A percentile compares a stretch with the other conserved stretches of the same genome.
Conservation (phyloP, 2,329 filamentous ascomycete species). For the Orbilia oligospora region DNA sequence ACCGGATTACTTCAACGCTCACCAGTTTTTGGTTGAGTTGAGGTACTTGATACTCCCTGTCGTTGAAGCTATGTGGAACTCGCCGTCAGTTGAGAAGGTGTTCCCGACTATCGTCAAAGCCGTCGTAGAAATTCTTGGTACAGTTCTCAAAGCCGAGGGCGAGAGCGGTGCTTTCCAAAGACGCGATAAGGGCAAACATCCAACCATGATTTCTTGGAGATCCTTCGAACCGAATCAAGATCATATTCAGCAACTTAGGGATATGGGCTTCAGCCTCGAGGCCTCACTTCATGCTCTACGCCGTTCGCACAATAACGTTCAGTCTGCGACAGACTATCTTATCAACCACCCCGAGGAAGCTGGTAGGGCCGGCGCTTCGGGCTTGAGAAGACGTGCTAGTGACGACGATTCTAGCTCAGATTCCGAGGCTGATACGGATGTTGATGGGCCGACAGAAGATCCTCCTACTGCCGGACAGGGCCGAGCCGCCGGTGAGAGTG, state of each 20-base stretch:
- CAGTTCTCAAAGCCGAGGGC: conserved; percentile 81
- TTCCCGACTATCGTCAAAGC: conserved; percentile 82
- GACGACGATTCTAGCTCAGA: conserved; percentile 62
- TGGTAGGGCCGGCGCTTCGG: conserved; percentile 56
- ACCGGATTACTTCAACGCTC: conserved; percentile 75
- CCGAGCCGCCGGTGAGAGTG: conserved; percentile 23
- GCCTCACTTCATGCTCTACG: conserved; percentile 61
- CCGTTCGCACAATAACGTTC: conserved; percentile 62
- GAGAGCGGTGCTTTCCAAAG: conserved; percentile 78
- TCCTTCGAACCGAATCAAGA: conserved; percentile 64
- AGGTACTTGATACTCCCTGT: conserved; percentile 84
- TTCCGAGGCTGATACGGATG: conserved; percentile 64
- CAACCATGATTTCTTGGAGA: conserved; percentile 63
- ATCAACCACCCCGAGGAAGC: conserved; percentile 60
- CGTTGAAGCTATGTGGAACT: conserved; percentile 86
- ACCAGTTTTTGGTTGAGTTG: conserved; percentile 88
- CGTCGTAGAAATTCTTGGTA: conserved; percentile 85
- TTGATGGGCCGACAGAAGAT: conserved; percentile 59
- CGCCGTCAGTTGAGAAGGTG: conserved; percentile 83
- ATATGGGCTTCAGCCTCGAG: conserved; percentile 64
- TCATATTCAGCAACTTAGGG: conserved; percentile 62
- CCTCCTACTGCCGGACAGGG: conserved; percentile 63
- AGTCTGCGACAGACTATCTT: conserved; percentile 62
- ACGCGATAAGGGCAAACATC: conserved; percentile 60
- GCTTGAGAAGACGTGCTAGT: conserved; percentile 60